These are phyloP conservation scores for Penicillium egyptiacum DNA, from an alignment of 495 filamentous ascomycete genomes.

Conservation along the genomic window DNA sequence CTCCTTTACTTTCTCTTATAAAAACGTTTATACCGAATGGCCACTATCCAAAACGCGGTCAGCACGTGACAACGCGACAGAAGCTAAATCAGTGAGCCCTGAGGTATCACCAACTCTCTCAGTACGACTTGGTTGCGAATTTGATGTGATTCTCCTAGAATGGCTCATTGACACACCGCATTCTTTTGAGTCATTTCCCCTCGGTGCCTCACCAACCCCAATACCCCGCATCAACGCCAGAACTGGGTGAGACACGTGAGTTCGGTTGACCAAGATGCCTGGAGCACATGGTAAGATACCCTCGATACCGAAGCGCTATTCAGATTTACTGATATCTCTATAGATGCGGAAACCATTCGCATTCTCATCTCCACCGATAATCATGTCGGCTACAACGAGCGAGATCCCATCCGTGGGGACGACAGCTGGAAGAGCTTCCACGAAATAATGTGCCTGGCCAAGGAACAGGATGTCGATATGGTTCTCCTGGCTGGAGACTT, in stretches of 20 bases:
- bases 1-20: not conserved
- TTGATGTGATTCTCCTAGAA: not conserved
- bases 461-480: conserved; percentile 91
- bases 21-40: not conserved
- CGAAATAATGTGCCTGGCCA: conserved; percentile 90
- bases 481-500: conserved; percentile 90
- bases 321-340: not conserved
- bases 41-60: conserved; percentile 1
- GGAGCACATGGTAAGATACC: conserved; percentile 25
- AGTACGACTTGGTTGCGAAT: not conserved
- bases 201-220: not conserved
- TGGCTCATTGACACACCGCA: not conserved
- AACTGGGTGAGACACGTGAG: not conserved
- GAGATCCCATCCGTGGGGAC: conserved; percentile 88
- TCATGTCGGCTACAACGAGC: conserved; percentile 95
- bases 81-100: not conserved
- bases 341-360: conserved; percentile 87
- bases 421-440: conserved; percentile 97
- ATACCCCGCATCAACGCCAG: not conserved
- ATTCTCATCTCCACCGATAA: conserved; percentile 93
- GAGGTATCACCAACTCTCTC: not conserved
- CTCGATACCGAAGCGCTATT: not conserved
- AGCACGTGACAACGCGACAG: conserved; percentile 8
- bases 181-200: not conserved
- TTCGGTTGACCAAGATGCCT: conserved; percentile 26